phyloP scores from a whole-genome alignment of 2,329 filamentous ascomycete species.

The Bipolaris gigantea region DNA sequence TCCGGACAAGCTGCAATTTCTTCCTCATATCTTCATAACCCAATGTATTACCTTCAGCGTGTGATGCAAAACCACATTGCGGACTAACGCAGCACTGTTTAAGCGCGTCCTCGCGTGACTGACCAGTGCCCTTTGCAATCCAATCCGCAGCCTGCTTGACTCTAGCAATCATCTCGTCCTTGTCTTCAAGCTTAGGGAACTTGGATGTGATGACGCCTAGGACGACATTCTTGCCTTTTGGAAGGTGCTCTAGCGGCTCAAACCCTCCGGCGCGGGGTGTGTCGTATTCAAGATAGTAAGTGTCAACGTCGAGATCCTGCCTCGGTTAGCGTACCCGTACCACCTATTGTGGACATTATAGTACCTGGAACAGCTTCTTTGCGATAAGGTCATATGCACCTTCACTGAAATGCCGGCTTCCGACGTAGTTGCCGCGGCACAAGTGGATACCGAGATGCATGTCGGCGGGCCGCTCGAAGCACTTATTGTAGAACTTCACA shows the following conservation, averaged over 20 bases:
- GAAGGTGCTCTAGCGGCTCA: slow-evolving; percentile 50
- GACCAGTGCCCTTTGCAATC: slow-evolving; percentile 67
- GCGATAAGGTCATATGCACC: slow-evolving; percentile 54
- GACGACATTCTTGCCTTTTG: slow-evolving; percentile 52
- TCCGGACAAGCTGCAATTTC: slow-evolving; percentile 70
- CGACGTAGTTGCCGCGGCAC: slow-evolving; percentile 59
- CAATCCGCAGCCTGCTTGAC: slow-evolving; percentile 61
- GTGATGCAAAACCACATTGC: slow-evolving; percentile 60
- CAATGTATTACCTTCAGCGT: slow-evolving; percentile 72
- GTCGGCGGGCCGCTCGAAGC: slow-evolving; percentile 64
- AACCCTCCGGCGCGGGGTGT: slow-evolving; percentile 53
- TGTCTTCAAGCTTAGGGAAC: slow-evolving; percentile 50
- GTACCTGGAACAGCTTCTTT: slow-evolving; percentile 46
- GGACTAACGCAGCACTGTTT: slow-evolving; percentile 58
- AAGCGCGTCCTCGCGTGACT: slow-evolving; percentile 67
- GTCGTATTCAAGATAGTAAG: slow-evolving; percentile 51
- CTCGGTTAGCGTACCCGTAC: slow-evolving; percentile 2
- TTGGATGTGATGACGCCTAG: slow-evolving; percentile 53
- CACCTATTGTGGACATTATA: neutral
- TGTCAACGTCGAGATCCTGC: slow-evolving; percentile 45
- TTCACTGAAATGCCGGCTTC: slow-evolving; percentile 51
- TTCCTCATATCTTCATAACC: slow-evolving; percentile 70
- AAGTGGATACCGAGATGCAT: slow-evolving; percentile 78
- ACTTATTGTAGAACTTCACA: slow-evolving; percentile 76
- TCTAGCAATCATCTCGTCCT: slow-evolving; percentile 52